Percentiles rank a stretch among this genome's conserved stretches.
Conservation (phyloP, 192 early-diverging fungal genomes). For the Coemansia furcata region DNA sequence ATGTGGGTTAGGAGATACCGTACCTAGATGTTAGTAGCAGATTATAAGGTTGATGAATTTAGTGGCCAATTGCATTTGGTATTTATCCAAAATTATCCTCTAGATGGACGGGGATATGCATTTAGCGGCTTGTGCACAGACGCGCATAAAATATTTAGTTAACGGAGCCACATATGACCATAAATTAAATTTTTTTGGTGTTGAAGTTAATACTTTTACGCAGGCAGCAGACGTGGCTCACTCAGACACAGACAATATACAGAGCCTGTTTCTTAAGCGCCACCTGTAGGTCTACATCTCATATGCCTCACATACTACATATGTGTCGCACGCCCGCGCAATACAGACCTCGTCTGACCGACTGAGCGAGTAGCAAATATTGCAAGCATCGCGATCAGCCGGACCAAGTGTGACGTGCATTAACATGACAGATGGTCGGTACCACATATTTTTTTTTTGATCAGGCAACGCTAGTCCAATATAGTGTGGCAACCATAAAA, state of each 20-base stretch:
- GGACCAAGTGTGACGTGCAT: neutral
- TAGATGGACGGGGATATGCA: neutral
- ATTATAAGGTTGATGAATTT: neutral
- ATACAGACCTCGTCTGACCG: neutral
- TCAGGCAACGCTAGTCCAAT: neutral
- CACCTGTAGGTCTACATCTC: neutral
- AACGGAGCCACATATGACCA: slow-evolving; percentile 3
- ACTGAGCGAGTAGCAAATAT: neutral
- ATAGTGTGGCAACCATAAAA: neutral
- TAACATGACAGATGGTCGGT: neutral
- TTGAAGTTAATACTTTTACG: neutral
- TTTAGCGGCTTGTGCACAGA: neutral
- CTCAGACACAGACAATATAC: neutral
- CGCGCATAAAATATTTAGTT: neutral
- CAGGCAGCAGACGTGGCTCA: neutral
- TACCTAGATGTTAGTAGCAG: neutral
- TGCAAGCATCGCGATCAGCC: neutral
- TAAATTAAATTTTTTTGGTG: neutral
- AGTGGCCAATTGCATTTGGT: neutral
- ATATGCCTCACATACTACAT: neutral
- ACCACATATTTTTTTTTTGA: neutral
- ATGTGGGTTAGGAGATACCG: neutral
- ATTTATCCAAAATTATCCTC: neutral
- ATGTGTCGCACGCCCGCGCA: neutral
- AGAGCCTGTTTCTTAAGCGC: neutral